Conservation (phyloP, 169 alveolate genomes). For the Fabrea salina region DNA sequence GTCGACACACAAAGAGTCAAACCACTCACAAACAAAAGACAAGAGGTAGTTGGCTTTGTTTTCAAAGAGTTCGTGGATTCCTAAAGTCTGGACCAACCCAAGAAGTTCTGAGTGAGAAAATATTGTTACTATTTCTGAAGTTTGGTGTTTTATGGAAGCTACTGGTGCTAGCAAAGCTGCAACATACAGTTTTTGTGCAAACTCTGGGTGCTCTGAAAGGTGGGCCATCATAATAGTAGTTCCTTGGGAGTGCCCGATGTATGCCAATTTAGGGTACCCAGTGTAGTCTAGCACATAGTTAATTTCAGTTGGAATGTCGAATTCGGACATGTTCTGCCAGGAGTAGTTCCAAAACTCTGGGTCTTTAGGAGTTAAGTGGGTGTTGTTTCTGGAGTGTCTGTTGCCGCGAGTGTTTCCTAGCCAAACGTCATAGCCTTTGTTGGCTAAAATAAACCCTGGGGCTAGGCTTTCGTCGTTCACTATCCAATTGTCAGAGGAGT, state of each 20-base stretch:
- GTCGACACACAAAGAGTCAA: not conserved
- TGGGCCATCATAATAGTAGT: slow-evolving; percentile 59
- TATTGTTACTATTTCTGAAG: not conserved
- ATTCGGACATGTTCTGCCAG: slow-evolving; percentile 66
- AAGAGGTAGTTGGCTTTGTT: not conserved
- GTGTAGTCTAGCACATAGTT: slow-evolving; percentile 52
- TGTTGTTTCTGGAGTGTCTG: slow-evolving; percentile 67
- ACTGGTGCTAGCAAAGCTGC: not conserved
- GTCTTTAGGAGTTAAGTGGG: slow-evolving; percentile 45
- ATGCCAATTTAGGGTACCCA: slow-evolving; percentile 44
- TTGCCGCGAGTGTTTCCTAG: slow-evolving; percentile 85
- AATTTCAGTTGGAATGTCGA: slow-evolving; percentile 66
- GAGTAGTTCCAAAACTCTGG: slow-evolving; percentile 70
- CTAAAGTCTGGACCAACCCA: not conserved
- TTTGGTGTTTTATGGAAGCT: not conserved
- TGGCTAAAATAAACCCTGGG: slow-evolving; percentile 72
- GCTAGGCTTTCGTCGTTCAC: slow-evolving; percentile 64
- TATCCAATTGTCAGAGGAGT: slow-evolving; percentile 84
- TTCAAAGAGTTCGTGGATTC: not conserved
- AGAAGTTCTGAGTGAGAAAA: not conserved
- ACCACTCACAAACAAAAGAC: not conserved
- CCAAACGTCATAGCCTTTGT: slow-evolving; percentile 86
- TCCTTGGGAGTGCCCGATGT: slow-evolving; percentile 79
- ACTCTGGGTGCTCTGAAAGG: slow-evolving; percentile 33
- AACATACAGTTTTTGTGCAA: not conserved